Evolutionary conservation across 2,329 filamentous ascomycete genomes (phyloP).

Genomic region (Teratosphaeria zuluensis): DNA sequence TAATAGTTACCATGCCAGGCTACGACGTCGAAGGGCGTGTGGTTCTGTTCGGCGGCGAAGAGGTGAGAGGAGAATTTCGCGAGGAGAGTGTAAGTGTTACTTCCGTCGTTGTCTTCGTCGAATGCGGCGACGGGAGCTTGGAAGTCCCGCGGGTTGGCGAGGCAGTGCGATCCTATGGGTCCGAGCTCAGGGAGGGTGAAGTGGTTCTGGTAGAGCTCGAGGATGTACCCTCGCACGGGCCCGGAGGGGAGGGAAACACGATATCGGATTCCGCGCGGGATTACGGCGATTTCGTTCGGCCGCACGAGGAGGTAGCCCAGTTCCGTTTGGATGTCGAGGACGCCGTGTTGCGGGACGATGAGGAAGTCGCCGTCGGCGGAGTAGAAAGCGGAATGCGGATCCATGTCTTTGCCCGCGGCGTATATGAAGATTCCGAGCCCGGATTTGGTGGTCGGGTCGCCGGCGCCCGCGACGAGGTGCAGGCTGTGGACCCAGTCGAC

Average conservation of each 20-base stretch:
- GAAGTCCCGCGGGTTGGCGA: conserved; percentile 59
- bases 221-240: conserved; percentile 54
- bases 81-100: conserved; percentile 46
- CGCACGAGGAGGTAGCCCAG: conserved; percentile 55
- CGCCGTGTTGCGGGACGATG: conserved; percentile 56
- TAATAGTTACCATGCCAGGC: conserved; percentile 65
- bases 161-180: conserved; percentile 54
- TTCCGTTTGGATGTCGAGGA: conserved; percentile 59
- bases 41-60: conserved; percentile 51
- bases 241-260: conserved; percentile 51
- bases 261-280: conserved; percentile 57
- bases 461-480: conserved; percentile 66
- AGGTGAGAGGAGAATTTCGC: conserved; percentile 54
- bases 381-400: conserved; percentile 65
- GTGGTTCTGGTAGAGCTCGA: conserved; percentile 56
- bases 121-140: conserved; percentile 50
- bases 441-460: conserved; percentile 67
- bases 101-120: conserved; percentile 40
- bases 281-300: conserved; percentile 58
- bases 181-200: conserved; percentile 59
- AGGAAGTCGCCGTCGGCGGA: conserved; percentile 64
- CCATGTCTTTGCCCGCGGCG: conserved; percentile 70
- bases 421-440: conserved; percentile 76
- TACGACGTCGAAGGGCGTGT: conserved; percentile 62
- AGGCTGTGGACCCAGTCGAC: conserved; percentile 61